Conservation (phyloP, 1,139 yeast genomes). For the Suhomyces bribrorum region DNA sequence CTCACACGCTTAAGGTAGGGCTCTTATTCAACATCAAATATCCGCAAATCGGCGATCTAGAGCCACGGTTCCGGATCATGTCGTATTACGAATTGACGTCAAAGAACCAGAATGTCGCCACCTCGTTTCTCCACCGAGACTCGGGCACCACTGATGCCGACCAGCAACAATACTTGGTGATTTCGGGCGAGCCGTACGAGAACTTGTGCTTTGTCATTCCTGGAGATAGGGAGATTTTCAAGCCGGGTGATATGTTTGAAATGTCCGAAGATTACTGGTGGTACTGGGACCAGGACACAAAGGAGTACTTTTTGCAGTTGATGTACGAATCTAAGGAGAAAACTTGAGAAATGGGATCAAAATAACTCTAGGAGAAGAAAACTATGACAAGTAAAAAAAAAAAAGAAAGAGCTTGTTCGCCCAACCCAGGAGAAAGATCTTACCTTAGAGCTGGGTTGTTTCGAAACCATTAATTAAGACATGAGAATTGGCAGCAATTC, state of each 20-base stretch:
- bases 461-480: no score
- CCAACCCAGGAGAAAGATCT: no score
- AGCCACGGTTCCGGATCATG: constrained; percentile 73
- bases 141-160: constrained; percentile 36
- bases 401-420: no score
- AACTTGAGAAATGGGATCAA: background rate
- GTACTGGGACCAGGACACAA: constrained; percentile 67
- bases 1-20: constrained; percentile 58
- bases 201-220: constrained; percentile 73
- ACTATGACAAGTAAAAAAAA: background rate
- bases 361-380: background rate
- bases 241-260: constrained; percentile 32
- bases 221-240: constrained; percentile 52
- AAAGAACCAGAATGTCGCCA: constrained; percentile 34
- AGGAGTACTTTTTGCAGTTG: constrained; percentile 69
- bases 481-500: no score
- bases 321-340: constrained; percentile 39
- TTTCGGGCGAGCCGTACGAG: constrained; percentile 85
- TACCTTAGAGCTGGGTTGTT: no score
- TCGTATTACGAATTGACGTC: constrained; percentile 66
- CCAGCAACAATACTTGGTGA: constrained; percentile 63
- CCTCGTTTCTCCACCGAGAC: constrained; percentile 26
- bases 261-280: constrained; percentile 60
- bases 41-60: constrained; percentile 60
- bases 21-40: constrained; percentile 57